phyloP scores from a whole-genome alignment of 129 eudicot genomes.

The Oenanthe sinensis region DNA sequence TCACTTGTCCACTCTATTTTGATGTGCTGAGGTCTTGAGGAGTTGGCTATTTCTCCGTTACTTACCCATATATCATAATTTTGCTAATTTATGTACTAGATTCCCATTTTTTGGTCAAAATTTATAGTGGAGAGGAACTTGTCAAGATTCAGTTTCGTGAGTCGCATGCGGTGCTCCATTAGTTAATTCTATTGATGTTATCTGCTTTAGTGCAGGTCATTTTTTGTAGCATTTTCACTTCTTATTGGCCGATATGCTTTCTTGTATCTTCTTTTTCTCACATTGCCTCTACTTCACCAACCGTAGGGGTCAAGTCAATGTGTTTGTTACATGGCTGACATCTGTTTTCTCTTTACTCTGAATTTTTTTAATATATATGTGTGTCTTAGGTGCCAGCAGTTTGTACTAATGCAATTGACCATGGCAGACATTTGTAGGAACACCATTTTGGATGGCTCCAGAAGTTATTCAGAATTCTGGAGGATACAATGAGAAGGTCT shows the following conservation, averaged over 20 bases:
- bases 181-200: too few species aligned
- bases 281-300: too few species aligned
- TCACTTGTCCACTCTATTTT: not conserved
- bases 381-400: not conserved
- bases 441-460: conserved; percentile 99
- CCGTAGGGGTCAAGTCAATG: too few species aligned
- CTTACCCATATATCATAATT: not conserved
- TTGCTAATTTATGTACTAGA: not conserved
- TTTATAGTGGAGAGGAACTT: not conserved
- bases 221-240: too few species aligned
- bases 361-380: not conserved
- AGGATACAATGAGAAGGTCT: conserved; percentile 93
- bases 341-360: not conserved
- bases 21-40: not conserved
- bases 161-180: not conserved
- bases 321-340: too few species aligned
- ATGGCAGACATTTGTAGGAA: conserved; percentile 91
- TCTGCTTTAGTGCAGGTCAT: too few species aligned
- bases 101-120: not conserved
- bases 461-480: conserved; percentile 95
- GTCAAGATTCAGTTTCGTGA: not conserved
- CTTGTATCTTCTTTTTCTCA: too few species aligned
- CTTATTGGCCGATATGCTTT: too few species aligned
- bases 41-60: not conserved
- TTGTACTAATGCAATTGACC: conserved; percentile 27